Percentiles rank a stretch among this genome's conserved stretches.
Conservation (phyloP, 2,329 filamentous ascomycete genomes). For the Phyllosticta paracitricarpa region DNA sequence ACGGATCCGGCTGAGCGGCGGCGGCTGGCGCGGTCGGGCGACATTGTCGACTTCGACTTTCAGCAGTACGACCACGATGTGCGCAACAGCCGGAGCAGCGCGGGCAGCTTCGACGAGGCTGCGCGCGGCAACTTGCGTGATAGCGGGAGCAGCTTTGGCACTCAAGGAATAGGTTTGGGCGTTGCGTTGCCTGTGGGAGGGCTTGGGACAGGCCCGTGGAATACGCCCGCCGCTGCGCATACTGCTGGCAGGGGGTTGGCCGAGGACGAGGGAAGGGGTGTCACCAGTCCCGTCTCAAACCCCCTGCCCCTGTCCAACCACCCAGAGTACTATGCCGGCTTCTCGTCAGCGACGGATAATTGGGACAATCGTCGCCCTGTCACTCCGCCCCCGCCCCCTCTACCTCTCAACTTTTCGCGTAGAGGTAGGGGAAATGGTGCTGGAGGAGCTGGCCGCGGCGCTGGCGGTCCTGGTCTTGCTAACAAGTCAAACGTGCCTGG, state of each 20-base stretch:
- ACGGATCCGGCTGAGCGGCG: neutral
- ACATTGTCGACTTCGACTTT: conserved; percentile 5
- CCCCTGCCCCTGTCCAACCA: neutral
- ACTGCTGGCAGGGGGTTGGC: neutral
- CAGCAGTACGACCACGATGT: neutral
- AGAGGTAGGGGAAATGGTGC: neutral
- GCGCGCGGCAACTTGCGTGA: neutral
- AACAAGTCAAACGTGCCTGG: neutral
- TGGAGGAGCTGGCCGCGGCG: neutral
- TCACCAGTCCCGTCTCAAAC: neutral
- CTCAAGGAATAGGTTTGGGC: neutral
- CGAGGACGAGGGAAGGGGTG: neutral
- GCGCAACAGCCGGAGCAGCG: neutral
- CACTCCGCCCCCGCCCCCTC: neutral
- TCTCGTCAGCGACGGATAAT: neutral
- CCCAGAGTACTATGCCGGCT: neutral
- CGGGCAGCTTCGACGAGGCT: neutral
- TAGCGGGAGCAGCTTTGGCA: neutral
- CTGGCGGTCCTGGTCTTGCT: neutral
- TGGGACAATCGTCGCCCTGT: neutral
- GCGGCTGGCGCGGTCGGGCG: neutral
- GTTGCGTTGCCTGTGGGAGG: neutral
- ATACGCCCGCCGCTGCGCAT: neutral
- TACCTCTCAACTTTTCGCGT: neutral
- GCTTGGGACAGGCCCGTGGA: neutral